Percentiles rank a stretch among this genome's conserved stretches.
These are phyloP conservation scores for Penicillium pulvis DNA, from an alignment of 495 filamentous ascomycete species.

Conservation along the genomic window DNA sequence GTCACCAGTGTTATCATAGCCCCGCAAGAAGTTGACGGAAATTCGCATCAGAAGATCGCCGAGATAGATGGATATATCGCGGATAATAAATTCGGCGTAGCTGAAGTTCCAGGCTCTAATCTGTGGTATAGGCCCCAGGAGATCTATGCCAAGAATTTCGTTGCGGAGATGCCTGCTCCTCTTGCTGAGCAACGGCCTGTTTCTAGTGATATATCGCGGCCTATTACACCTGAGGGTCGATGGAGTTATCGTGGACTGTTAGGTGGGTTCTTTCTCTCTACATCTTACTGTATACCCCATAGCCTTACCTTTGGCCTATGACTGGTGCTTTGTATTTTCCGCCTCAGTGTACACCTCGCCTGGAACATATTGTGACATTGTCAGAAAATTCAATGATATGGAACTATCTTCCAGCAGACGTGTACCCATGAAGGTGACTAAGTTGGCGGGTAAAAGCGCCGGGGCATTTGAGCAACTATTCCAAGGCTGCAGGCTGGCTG, in stretches of 20 bases:
- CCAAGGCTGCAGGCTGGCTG: too few species aligned
- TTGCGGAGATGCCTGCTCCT: slow-evolving; percentile 14
- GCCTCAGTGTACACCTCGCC: too few species aligned
- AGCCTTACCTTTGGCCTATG: not conserved
- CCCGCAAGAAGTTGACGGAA: slow-evolving; percentile 15
- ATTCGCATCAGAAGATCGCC: slow-evolving; percentile 7
- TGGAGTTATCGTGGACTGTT: not conserved
- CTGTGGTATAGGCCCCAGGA: not conserved
- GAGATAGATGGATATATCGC: slow-evolving; percentile 11
- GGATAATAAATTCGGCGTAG: slow-evolving; percentile 5
- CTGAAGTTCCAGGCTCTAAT: not conserved
- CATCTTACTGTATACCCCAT: too few species aligned
- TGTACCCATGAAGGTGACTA: too few species aligned
- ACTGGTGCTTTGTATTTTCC: too few species aligned
- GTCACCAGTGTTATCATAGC: not conserved
- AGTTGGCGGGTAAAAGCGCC: too few species aligned
- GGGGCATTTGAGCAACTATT: too few species aligned
- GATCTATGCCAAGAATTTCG: slow-evolving; percentile 11
- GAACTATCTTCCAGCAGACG: too few species aligned
- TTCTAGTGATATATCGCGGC: not conserved
- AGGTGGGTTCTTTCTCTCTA: not conserved
- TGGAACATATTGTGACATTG: too few species aligned
- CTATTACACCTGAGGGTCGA: not conserved
- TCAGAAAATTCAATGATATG: too few species aligned
- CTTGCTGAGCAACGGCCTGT: not conserved